Evolutionary conservation across 306 rosid genomes (phyloP), one percentile per base, ranked within the genome.

Genomic region (Phaseolus lunatus): DNA sequence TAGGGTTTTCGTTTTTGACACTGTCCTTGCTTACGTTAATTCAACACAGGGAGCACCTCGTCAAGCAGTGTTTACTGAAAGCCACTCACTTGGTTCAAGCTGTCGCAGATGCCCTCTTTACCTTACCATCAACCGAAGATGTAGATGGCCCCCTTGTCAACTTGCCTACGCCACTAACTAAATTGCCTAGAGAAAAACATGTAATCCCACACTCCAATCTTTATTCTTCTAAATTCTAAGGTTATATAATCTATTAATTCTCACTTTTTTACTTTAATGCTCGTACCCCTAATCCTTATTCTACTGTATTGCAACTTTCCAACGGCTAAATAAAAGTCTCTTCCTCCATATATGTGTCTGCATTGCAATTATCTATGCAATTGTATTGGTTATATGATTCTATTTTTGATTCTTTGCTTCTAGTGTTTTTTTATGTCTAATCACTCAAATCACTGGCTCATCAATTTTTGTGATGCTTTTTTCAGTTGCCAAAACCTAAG

Each of bases 161-260:
- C 57, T 84, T 95, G 84, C 98, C 97, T 31, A 67, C 83, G 0
- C 96, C 97, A 1, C 67, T 79, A 4, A 88, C 93, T 13, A 89
- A 78, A 87, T 81, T 95, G 83, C 97, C 97, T 2, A 87, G 97
- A 78, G 90, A 89, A 84, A 92, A 95, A 90, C 98, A 81, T 67
- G 97, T 92, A 84, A 83, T 86, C 67, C 14, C 24, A 15, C 47
- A 9, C 14, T 64, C 31, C 26, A 27, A 13, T 59, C 20, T 27
- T 23, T 22, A 8, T 22, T 56, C 10, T 29, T 27, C 67, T 15
- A 5, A 59, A 6, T 29, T 59, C 67, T 6, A 27, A 14, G 2
- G 8, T 59, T 27, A 13, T 24, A 2, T 5, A 39, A 35, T 12
- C 56, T 35, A 5, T 20, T 47, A 19, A 2, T 53, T 23, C 0